Percentiles rank a stretch among this genome's conserved stretches.
Evolutionary conservation across 495 filamentous ascomycete species (phyloP).

Genomic region (Penicillium mononematosum): DNA sequence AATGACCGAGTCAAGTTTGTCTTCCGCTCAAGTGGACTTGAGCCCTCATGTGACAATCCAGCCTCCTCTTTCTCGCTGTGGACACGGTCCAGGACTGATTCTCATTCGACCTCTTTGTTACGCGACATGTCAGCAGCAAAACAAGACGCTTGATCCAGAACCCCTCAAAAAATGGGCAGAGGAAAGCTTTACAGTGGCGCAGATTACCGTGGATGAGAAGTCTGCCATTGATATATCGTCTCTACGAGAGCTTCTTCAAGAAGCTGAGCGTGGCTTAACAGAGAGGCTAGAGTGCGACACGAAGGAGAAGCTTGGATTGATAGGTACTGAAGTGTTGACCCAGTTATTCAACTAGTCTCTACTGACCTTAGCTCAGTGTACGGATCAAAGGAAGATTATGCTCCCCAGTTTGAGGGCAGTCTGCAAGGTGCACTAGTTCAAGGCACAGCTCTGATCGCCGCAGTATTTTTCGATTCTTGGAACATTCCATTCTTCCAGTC

Average conservation of each 20-base stretch:
- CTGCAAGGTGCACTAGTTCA: constrained; percentile 9
- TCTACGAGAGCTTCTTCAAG: constrained; percentile 12
- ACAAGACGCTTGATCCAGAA: constrained; percentile 32
- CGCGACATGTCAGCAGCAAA: constrained; percentile 22
- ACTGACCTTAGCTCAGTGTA: constrained; percentile 21
- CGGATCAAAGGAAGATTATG: constrained; percentile 28
- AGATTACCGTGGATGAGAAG: constrained; percentile 25
- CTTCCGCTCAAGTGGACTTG: constrained; percentile 15
- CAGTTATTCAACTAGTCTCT: not conserved
- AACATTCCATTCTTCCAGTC: constrained; percentile 8
- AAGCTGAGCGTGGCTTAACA: constrained; percentile 17
- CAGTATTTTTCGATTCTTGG: constrained; percentile 24
- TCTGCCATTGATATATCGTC: constrained; percentile 8
- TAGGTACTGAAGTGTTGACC: constrained; percentile 18
- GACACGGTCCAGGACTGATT: constrained; percentile 54
- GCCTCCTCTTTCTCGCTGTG: constrained; percentile 56
- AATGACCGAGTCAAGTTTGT: constrained; percentile 5
- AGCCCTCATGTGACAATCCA: constrained; percentile 34
- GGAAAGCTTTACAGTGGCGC: constrained; percentile 37
- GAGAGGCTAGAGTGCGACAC: constrained; percentile 20
- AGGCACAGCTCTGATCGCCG: constrained; percentile 10
- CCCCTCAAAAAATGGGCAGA: constrained; percentile 43
- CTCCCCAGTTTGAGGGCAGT: constrained; percentile 19
- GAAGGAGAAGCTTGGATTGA: constrained; percentile 20
- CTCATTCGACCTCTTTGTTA: constrained; percentile 34